phyloP scores from a whole-genome alignment of 805 yeast genomes.

The Ogataea degrootiae region DNA sequence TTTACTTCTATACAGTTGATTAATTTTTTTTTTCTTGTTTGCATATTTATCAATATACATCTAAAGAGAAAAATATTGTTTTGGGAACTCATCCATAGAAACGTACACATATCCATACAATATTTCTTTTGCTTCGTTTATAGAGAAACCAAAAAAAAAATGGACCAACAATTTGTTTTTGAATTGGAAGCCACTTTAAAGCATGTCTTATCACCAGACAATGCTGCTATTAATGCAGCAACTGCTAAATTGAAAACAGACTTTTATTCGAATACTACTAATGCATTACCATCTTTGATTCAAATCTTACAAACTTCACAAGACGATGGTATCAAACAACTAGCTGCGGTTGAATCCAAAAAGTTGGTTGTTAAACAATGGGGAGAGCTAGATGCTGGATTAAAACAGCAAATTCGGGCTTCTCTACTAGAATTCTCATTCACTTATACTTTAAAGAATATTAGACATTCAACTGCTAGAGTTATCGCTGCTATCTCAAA shows the following conservation, averaged over 20 bases:
- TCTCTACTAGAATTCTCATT: conserved; percentile 68
- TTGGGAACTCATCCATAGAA: no score
- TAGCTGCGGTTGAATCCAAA: conserved; percentile 96
- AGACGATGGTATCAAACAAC: conserved; percentile 72
- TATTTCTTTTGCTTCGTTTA: no score
- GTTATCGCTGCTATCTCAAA: conserved; percentile 83
- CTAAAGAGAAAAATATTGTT: no score
- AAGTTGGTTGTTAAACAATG: conserved; percentile 73
- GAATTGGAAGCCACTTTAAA: conserved; percentile 75
- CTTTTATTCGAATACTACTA: conserved; percentile 61
- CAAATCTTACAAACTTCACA: conserved; percentile 70
- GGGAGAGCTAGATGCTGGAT: conserved; percentile 45
- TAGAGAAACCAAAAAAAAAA: conserved; percentile 19
- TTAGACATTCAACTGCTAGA: conserved; percentile 87
- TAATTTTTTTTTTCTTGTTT: no score
- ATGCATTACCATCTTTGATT: conserved; percentile 75
- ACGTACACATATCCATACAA: no score
- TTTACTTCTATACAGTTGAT: no score
- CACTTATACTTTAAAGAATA: conserved; percentile 52
- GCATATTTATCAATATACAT: no score
- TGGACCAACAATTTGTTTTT: conserved; percentile 69
- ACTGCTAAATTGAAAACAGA: conserved; percentile 68
- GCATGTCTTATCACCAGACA: conserved; percentile 77
- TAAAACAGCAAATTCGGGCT: conserved; percentile 58
- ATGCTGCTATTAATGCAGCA: conserved; percentile 77